Percentiles rank a stretch among this genome's conserved stretches.
phyloP scores from a whole-genome alignment of 495 filamentous ascomycete species.

The Daldinia concentrica region DNA sequence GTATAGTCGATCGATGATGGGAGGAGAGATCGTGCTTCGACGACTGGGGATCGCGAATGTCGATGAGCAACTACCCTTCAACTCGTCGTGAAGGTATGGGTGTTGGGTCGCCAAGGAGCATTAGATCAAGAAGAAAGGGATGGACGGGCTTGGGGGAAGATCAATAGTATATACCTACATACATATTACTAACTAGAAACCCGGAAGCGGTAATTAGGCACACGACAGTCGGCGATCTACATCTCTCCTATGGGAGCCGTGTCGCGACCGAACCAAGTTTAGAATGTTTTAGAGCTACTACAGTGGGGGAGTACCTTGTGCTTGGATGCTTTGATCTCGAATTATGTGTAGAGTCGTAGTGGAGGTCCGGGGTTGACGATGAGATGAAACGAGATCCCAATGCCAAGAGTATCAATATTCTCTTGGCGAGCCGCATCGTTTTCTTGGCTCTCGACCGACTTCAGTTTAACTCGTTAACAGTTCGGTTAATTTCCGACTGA shows the following conservation, averaged over 20 bases:
- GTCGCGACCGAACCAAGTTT: constrained; percentile 12
- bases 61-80: constrained; percentile 29
- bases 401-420: constrained; percentile 37
- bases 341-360: constrained; percentile 1
- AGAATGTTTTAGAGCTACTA: constrained; percentile 12
- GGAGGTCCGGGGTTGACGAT: constrained; percentile 23
- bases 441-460: constrained; percentile 11
- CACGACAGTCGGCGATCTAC: constrained; percentile 29
- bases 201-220: constrained; percentile 23
- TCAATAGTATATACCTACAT: constrained; percentile 36
- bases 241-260: constrained; percentile 23
- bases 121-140: constrained; percentile 21
- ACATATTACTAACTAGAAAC: neutral
- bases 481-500: constrained; percentile 10
- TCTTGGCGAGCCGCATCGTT: constrained; percentile 37
- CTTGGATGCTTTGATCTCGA: constrained; percentile 29
- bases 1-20: constrained; percentile 26
- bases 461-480: neutral
- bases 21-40: constrained; percentile 39
- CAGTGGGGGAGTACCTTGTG: neutral
- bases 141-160: constrained; percentile 5
- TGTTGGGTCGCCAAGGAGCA: constrained; percentile 37
- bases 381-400: constrained; percentile 41
- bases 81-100: constrained; percentile 40
- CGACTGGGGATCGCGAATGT: constrained; percentile 28